Percentiles rank a stretch among this genome's conserved stretches.
Evolutionary conservation across 2,329 filamentous ascomycete genomes (phyloP).

Genomic region (Pseudodiploospora longispora): DNA sequence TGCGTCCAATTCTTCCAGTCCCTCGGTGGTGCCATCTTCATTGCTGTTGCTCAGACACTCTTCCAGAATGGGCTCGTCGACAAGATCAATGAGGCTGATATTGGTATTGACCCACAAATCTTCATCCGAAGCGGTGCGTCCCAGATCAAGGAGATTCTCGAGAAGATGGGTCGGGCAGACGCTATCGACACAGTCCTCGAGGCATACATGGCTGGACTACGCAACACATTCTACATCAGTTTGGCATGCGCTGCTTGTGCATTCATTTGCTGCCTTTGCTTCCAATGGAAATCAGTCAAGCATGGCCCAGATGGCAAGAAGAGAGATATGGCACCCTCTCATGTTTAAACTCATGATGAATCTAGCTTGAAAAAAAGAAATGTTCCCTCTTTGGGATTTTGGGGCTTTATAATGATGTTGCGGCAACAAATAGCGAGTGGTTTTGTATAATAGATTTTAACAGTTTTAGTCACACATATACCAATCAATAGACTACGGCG

Average conservation of each 20-base stretch:
- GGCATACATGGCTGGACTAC: constrained; percentile 42
- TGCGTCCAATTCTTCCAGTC: constrained; percentile 54
- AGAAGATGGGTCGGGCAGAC: constrained; percentile 30
- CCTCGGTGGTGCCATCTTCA: constrained; percentile 57
- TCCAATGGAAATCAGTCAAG: constrained; percentile 49
- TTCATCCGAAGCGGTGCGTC: constrained; percentile 48
- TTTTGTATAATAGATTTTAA: too few relatives aligned
- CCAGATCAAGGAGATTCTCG: constrained; percentile 38
- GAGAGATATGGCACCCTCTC: constrained; percentile 18
- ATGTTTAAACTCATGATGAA: not conserved
- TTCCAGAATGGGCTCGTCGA: constrained; percentile 57
- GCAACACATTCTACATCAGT: constrained; percentile 44
- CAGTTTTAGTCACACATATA: too few relatives aligned
- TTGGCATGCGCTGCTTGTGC: constrained; percentile 38
- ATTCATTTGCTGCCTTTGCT: constrained; percentile 33
- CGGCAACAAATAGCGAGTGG: too few relatives aligned
- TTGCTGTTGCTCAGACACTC: constrained; percentile 57
- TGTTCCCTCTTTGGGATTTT: not conserved
- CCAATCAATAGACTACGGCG: too few relatives aligned
- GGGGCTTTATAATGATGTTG: too few relatives aligned
- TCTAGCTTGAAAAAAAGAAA: not conserved
- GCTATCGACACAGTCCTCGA: constrained; percentile 34
- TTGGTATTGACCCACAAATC: constrained; percentile 36
- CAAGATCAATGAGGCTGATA: constrained; percentile 36
- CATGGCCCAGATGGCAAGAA: constrained; percentile 24